Evolutionary conservation across 2,329 filamentous ascomycete species (phyloP).

Genomic region (Trichophyton benhamiae): DNA sequence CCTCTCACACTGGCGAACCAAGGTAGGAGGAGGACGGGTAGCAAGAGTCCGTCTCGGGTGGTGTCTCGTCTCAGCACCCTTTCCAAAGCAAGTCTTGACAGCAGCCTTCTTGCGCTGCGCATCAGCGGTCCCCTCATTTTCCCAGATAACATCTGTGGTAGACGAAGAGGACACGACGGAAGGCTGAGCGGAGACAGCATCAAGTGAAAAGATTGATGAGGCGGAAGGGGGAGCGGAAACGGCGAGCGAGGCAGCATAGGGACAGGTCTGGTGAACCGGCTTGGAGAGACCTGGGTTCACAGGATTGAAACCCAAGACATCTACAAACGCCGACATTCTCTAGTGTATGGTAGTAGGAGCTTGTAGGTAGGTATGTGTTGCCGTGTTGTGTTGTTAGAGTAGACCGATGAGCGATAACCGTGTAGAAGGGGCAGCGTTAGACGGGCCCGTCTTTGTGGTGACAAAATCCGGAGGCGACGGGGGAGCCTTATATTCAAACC

Average conservation of each 20-base stretch:
- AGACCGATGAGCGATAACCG: slow-evolving; percentile 14
- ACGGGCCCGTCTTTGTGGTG: slow-evolving; percentile 12
- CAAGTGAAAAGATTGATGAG: slow-evolving; percentile 65
- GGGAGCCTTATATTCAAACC: slow-evolving; percentile 10
- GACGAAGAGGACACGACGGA: slow-evolving; percentile 48
- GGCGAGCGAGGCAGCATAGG: slow-evolving; percentile 57
- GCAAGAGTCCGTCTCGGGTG: slow-evolving; percentile 36
- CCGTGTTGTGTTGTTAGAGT: background rate
- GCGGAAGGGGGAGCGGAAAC: slow-evolving; percentile 66
- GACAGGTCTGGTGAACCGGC: slow-evolving; percentile 24
- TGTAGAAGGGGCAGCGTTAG: slow-evolving; percentile 7
- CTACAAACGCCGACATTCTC: slow-evolving; percentile 33
- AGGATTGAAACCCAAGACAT: slow-evolving; percentile 32
- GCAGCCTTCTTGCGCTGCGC: slow-evolving; percentile 15
- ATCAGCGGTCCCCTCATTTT: slow-evolving; percentile 25
- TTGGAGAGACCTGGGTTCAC: slow-evolving; percentile 27
- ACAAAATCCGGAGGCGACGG: slow-evolving; percentile 13
- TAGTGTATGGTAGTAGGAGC: background rate
- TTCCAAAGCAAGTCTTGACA: slow-evolving; percentile 9
- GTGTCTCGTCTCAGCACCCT: slow-evolving; percentile 27
- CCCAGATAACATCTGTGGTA: slow-evolving; percentile 45
- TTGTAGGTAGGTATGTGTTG: no score
- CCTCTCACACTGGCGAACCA: slow-evolving; percentile 78
- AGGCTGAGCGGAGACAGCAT: slow-evolving; percentile 48
- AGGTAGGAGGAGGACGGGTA: slow-evolving; percentile 55